Evolutionary conservation across 2,329 filamentous ascomycete species (phyloP), one percentile per base, ranked within the genome.

Genomic region (Penicillium palitans): DNA sequence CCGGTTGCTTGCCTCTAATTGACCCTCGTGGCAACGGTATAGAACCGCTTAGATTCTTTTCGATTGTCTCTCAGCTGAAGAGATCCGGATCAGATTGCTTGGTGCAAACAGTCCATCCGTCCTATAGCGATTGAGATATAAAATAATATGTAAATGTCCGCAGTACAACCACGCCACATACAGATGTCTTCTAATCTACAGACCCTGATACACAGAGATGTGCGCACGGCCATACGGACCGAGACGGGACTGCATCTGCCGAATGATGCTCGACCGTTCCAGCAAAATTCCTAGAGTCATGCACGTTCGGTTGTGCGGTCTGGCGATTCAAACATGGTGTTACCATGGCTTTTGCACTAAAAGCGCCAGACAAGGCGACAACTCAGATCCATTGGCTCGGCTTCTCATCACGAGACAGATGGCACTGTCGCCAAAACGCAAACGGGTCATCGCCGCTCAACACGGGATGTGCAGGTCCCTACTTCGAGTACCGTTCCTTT

Each of bases 241-340:
- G 58, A 59, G 60, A 64, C 60, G 57, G 60, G 49, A 66, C 59
- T 65, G 55, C 58, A 64, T 55, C 50, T 53, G 54, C 54, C 59
- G 53, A 57, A 52, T 50, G 39, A 59, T 57, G 55, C 54, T 59
- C 58, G 42, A 33, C 52, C 40, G 41, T 58, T 59, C 58, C 40
- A 62, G 41, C 58, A 60, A 40, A 58, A 59, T 52, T 60, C 54
- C 52, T 60, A 48, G n/a, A 52, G 55, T 45, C 57, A 62, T 65
- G 64, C 62, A 64, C 56, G 58, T 52, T 61, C 52, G 56, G 62
- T 62, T 67, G 62, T n/a, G 62, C 51, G 57, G 58, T 59, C 39
- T 52, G 57, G 53, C 58, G 47, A 61, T 60, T 52, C 53, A 54
- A 57, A 52, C 53, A 57, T 53, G 40, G 65, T 67, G 64, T 65